These are phyloP conservation scores for Quercus bicolor DNA, from an alignment of 306 rosid genomes.

Conservation along the genomic window DNA sequence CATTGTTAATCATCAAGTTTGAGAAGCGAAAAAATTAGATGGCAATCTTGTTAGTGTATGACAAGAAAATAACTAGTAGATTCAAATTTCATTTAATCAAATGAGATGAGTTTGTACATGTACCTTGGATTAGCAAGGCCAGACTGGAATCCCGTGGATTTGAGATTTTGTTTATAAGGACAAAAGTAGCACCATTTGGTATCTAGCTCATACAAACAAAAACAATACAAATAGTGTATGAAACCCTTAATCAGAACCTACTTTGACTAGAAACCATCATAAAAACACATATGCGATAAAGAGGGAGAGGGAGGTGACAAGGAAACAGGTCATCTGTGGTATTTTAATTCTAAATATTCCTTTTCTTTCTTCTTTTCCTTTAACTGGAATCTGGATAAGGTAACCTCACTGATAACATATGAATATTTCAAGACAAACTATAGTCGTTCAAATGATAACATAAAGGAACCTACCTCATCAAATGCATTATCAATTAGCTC, in stretches of 20 bases:
- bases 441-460: too few species aligned
- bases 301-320: too few species aligned
- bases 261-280: not conserved
- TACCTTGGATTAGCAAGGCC: constrained; percentile 53
- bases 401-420: too few species aligned
- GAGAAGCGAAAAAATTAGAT: not conserved
- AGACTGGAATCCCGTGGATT: constrained; percentile 46
- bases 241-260: not conserved
- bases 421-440: too few species aligned
- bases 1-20: not conserved
- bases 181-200: constrained; percentile 49
- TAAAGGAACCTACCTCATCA: too few species aligned
- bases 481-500: too few species aligned
- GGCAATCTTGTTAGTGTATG: not conserved
- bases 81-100: not conserved
- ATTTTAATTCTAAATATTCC: too few species aligned
- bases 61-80: not conserved
- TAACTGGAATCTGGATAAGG: too few species aligned
- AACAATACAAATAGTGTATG: not conserved
- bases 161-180: constrained; percentile 35
- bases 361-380: too few species aligned
- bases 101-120: not conserved
- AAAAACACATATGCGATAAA: not conserved
- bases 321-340: too few species aligned
- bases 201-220: constrained; percentile 22